phyloP scores from a whole-genome alignment of 1,284 basidiomycete species.

The Fistulinella cinereoalba region DNA sequence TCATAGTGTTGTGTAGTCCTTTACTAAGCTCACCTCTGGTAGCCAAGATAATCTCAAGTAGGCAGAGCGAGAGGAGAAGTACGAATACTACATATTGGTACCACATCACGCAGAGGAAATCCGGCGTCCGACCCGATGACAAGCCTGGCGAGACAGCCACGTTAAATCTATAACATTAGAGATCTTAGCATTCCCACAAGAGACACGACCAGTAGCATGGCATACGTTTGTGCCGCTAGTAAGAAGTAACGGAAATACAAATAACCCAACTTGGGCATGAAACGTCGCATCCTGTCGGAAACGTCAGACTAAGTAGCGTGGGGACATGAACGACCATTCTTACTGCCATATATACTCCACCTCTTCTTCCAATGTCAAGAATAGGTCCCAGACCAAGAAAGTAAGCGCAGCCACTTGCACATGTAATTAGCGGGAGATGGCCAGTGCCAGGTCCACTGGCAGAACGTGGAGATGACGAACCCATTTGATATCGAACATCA shows the following conservation, averaged over 20 bases:
- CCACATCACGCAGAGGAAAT: slow-evolving; percentile 13
- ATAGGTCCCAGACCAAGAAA: slow-evolving; percentile 19
- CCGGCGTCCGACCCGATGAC: slow-evolving; percentile 10
- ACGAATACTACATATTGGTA: slow-evolving; percentile 10
- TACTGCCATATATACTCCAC: slow-evolving; percentile 25
- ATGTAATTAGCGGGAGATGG: background rate
- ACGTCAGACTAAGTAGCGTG: background rate
- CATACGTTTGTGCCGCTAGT: slow-evolving; percentile 17
- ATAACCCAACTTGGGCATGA: slow-evolving; percentile 21
- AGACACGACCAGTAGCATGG: too few relatives aligned
- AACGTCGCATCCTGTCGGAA: slow-evolving; percentile 12
- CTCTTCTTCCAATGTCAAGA: slow-evolving; percentile 19
- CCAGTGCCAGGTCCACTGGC: background rate
- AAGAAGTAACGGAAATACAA: slow-evolving; percentile 22
- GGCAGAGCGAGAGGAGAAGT: slow-evolving; percentile 3
- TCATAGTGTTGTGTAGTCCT: too few relatives aligned
- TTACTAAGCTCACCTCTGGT: slow-evolving; percentile 16
- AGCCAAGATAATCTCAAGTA: slow-evolving; percentile 15
- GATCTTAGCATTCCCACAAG: background rate
- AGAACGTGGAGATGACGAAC: slow-evolving; percentile 2
- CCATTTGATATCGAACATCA: slow-evolving; percentile 9
- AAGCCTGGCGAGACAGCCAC: slow-evolving; percentile 9
- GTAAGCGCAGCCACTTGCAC: slow-evolving; percentile 14
- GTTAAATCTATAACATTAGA: slow-evolving; percentile 10
- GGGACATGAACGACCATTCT: background rate